Evolutionary conservation across 2,329 filamentous ascomycete genomes (phyloP), one percentile per base, ranked within the genome.

Genomic region (Aspergillus thermomutatus): DNA sequence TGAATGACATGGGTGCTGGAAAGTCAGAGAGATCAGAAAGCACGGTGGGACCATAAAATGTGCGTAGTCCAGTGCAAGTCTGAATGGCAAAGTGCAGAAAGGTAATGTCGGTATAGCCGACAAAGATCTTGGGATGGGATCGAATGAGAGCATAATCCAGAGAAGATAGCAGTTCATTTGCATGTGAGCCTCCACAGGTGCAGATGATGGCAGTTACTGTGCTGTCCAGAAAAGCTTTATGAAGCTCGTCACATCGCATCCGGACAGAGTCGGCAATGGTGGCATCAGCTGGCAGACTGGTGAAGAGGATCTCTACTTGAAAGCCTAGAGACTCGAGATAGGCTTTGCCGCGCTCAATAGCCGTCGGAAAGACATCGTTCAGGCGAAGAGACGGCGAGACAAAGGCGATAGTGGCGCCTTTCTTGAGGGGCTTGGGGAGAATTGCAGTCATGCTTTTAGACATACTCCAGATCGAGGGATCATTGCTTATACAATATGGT

Each of bases 101-200:
- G 1, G 69, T 72, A 51, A 68, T 70, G 50, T 72, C 69, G 2
- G 62, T 67, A 50, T 65, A 70, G 9, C 69, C 69, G 23, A 62
- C 52, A 60, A 72, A 71, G n/a, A 72, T 68, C 57, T 72, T 72
- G 1, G 70, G 69, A 46, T 71, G 59, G 0, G 47, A 19, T 23
- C 47, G 54, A 21, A 72, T 69, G 27, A 72, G 48, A 1, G 59
- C 52, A 49, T 68, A 72, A 49, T 72, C 64, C 2, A 72, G 59
- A 26, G 63, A 57, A 0, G 56, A 65, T 0, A 72, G 58, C 5
- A 72, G 31, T 49, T 71, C 67, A 31, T 69, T 69, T 17, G 61
- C 60, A 23, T 54, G 51, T 1, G 52, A 23, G 0, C 69, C 70
- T 8, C 70, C 70, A 19, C 65, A 62, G 1, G 63, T 69, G 55